phyloP scores from a whole-genome alignment of 1,284 basidiomycete species.

The Microbotryum violaceum region DNA sequence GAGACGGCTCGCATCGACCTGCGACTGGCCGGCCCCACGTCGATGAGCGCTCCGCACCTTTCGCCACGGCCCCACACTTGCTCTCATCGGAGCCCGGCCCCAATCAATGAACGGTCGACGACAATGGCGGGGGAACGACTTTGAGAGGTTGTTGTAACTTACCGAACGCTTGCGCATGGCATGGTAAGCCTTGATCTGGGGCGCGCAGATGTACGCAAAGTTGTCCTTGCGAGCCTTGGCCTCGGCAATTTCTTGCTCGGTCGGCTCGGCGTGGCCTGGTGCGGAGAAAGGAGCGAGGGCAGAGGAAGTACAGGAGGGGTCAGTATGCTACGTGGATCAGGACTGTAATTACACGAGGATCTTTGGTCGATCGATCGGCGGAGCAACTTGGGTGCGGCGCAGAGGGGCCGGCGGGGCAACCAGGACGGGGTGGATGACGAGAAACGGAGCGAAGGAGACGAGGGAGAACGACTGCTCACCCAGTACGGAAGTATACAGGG shows the following conservation, averaged over 20 bases:
- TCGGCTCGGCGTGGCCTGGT: slow-evolving; percentile 37
- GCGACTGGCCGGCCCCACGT: too few relatives aligned
- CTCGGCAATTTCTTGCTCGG: slow-evolving; percentile 35
- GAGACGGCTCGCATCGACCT: neutral
- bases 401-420: slow-evolving; percentile 1
- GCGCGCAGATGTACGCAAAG: slow-evolving; percentile 41
- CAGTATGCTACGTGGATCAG: neutral
- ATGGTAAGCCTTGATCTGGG: slow-evolving; percentile 40
- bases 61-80: too few relatives aligned
- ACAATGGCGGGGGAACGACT: too few relatives aligned
- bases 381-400: neutral
- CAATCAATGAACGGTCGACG: too few relatives aligned
- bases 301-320: neutral
- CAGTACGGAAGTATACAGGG: slow-evolving; percentile 12
- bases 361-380: neutral
- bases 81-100: too few relatives aligned
- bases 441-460: neutral
- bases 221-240: slow-evolving; percentile 38
- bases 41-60: too few relatives aligned
- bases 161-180: slow-evolving; percentile 38
- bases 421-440: neutral
- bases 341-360: neutral
- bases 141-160: slow-evolving; percentile 18
- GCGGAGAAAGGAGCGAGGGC: slow-evolving; percentile 2
- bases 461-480: neutral